phyloP scores from a whole-genome alignment of 2,329 filamentous ascomycete species.

The Hypoxylon sp. region DNA sequence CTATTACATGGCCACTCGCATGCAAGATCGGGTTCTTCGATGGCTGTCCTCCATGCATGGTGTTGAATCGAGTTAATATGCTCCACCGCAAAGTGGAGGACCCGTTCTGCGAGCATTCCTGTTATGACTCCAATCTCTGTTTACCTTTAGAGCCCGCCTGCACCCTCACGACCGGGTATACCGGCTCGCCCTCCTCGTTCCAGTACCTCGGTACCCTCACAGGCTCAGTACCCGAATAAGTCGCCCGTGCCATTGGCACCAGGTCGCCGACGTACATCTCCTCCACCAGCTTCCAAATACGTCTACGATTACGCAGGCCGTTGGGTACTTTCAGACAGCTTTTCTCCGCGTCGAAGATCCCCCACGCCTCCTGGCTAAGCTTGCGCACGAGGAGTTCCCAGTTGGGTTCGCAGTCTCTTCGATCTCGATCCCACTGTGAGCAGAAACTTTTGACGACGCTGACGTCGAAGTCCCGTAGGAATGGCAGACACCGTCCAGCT shows the following conservation, averaged over 20 bases:
- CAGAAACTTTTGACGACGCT: conserved; percentile 18
- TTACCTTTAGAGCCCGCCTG: conserved; percentile 11
- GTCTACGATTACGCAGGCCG: conserved; percentile 41
- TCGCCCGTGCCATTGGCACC: conserved; percentile 22
- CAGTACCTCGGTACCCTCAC: conserved; percentile 42
- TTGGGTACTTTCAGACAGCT: conserved; percentile 28
- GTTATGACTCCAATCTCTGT: not conserved
- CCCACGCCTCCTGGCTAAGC: conserved; percentile 39
- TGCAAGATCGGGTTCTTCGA: not conserved
- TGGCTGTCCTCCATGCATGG: not conserved
- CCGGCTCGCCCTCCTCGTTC: conserved; percentile 29
- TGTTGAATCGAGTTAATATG: not conserved
- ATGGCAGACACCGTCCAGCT: conserved; percentile 33
- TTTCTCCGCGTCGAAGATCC: conserved; percentile 18
- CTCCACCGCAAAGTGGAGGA: not conserved
- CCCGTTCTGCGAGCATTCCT: not conserved
- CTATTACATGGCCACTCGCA: not conserved
- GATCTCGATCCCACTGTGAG: not conserved
- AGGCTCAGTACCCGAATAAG: not conserved
- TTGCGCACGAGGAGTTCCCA: conserved; percentile 44
- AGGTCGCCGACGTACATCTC: conserved; percentile 46
- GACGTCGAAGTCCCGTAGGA: conserved; percentile 39
- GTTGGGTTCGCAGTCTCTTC: conserved; percentile 21
- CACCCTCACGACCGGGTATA: conserved; percentile 27
- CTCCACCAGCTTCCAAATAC: conserved; percentile 44